These are phyloP conservation scores for Penicillium chermesinum DNA, from an alignment of 495 filamentous ascomycete genomes.

Conservation along the genomic window DNA sequence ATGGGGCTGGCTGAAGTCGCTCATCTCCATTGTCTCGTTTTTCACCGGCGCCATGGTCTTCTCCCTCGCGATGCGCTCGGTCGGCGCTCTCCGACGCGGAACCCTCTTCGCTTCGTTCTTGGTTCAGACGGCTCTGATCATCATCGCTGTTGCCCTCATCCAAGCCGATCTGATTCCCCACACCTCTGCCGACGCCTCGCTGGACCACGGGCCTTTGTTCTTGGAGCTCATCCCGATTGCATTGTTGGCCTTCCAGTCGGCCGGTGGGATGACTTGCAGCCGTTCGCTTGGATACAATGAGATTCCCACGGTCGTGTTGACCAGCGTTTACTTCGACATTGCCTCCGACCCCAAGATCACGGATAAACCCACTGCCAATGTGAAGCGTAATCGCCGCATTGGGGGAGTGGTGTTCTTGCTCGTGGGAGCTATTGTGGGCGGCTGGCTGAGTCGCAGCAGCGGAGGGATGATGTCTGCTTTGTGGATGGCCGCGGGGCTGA, in stretches of 20 bases:
- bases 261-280: constrained; percentile 62
- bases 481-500: constrained; percentile 57
- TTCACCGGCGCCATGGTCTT: constrained; percentile 50
- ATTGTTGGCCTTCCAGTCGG: constrained; percentile 65
- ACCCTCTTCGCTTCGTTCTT: constrained; percentile 54
- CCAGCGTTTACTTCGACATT: constrained; percentile 65
- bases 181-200: constrained; percentile 19
- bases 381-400: constrained; percentile 59
- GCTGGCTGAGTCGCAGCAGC: constrained; percentile 54
- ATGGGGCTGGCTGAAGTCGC: constrained; percentile 60
- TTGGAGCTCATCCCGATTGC: constrained; percentile 54
- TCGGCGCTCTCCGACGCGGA: constrained; percentile 41
- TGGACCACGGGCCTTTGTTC: constrained; percentile 31
- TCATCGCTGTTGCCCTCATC: constrained; percentile 55
- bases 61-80: constrained; percentile 28
- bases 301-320: constrained; percentile 69
- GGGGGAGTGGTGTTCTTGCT: constrained; percentile 53
- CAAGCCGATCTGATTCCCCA: constrained; percentile 46
- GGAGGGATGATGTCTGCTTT: constrained; percentile 51
- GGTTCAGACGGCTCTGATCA: constrained; percentile 50
- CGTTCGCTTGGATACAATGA: constrained; percentile 60
- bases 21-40: constrained; percentile 55
- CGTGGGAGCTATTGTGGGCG: constrained; percentile 57
- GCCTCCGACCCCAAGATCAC: constrained; percentile 54
- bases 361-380: constrained; percentile 44